These are phyloP conservation scores for Lyophyllum semitale DNA, from an alignment of 768 basidiomycete species.

Conservation along the genomic window DNA sequence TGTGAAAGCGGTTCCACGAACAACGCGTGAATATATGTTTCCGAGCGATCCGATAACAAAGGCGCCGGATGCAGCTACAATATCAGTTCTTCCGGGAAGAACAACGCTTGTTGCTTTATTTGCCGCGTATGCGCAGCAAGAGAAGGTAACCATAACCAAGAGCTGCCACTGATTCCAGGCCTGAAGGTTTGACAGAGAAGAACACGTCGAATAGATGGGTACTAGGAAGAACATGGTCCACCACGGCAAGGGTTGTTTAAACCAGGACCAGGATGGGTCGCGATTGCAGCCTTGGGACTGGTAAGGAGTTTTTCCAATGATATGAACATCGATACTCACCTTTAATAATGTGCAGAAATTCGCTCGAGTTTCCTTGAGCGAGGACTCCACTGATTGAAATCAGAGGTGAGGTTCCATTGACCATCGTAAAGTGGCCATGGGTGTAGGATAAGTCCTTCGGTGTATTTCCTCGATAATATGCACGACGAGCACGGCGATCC, in stretches of 20 bases:
- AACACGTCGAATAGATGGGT: conserved; percentile 73
- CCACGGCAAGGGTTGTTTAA: conserved; percentile 75
- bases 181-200: conserved; percentile 78
- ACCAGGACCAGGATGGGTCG: conserved; percentile 76
- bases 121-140: conserved; percentile 72
- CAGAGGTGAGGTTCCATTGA: conserved; percentile 46
- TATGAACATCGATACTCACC: conserved; percentile 31
- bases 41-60: conserved; percentile 79
- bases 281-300: conserved; percentile 68
- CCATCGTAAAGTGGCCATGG: conserved; percentile 55
- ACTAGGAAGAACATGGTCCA: conserved; percentile 81
- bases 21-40: conserved; percentile 76
- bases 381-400: conserved; percentile 44
- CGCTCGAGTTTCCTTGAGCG: conserved; percentile 40
- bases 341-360: conserved; percentile 49
- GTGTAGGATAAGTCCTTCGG: conserved; percentile 41
- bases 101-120: conserved; percentile 63
- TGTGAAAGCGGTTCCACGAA: conserved; percentile 83
- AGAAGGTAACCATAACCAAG: conserved; percentile 75
- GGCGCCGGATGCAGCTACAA: conserved; percentile 79
- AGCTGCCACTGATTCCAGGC: conserved; percentile 69
- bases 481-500: conserved; percentile 54
- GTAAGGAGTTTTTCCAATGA: conserved; percentile 12
- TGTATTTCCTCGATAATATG: conserved; percentile 50
- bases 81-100: conserved; percentile 68